Base-by-base conservation (phyloP, 176 grass and related monocot genomes). In the Oryza meridionalis region DNA sequence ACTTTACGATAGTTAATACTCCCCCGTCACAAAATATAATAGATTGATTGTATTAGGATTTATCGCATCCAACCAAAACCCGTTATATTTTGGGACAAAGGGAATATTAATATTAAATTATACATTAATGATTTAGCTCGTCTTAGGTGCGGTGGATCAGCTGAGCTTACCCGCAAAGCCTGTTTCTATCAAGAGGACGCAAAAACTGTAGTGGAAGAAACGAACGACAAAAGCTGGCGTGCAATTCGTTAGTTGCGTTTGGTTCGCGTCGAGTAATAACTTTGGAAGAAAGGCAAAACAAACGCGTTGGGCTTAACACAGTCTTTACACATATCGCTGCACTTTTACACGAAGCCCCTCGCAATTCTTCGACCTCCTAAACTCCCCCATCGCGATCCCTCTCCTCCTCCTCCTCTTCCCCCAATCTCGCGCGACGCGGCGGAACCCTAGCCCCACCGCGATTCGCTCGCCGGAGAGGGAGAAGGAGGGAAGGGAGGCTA, bases 391-490 rank as follows among this genome's bases (percentile, higher is more conserved):
- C 6, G 47, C 79, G 29, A 24, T 75, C 49, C 46, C 14, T 27
- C 50, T 27, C 27, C 3, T 10, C 33, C 24, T 9, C 9, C 2
- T 8, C 19, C 6, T 11, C 7, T 11, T 7, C 0, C 72, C 45
- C 84, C 59, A 74, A 62, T 83, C 80, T 69, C 38, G 49, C 61
- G 59, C 79, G 46, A 19, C 67, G 26, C 79, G 79, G 26, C 79
- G 79, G 46, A 90, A 90, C 88, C 88, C 88, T 90, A 90, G 75
- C 11, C 37, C 59, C 49, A 31, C 29, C 25, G 61, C n/a, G 58
- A 82, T 82, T 37, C 73, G 74, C 58, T 43, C 67, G 80, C 43
- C 58, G 58, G 67, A 65, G 67, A 31, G 49, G 14, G 49, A 16
- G 25, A 45, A 0, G 58, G 58, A 62, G 58, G n/a, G 8, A 62